phyloP scores from a whole-genome alignment of 2,329 filamentous ascomycete species.

The Talaromyces pinophilus region DNA sequence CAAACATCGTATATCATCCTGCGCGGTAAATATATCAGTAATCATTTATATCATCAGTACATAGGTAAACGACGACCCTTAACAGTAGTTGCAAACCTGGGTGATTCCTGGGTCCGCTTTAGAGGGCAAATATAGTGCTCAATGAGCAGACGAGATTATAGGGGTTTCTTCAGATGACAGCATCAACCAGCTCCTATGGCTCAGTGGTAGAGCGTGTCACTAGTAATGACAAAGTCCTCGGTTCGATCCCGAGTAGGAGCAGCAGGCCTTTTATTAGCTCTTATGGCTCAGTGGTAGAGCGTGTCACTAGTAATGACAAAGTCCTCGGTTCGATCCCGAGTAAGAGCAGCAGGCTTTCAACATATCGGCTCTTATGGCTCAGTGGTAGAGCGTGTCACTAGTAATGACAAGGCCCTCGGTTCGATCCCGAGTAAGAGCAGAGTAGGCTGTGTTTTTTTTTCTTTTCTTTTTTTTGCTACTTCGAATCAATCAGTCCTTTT shows the following conservation, averaged over 20 bases:
- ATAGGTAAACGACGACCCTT: too few species aligned
- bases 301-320: conserved; percentile 6
- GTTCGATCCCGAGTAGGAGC: neutral
- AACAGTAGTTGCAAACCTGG: too few species aligned
- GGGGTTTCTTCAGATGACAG: too few species aligned
- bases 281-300: conserved; percentile 11
- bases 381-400: conserved; percentile 12
- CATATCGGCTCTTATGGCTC: neutral
- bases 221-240: neutral
- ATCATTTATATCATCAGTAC: too few species aligned
- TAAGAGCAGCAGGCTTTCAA: neutral
- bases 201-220: neutral
- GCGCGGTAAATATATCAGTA: too few species aligned
- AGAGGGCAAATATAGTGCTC: too few species aligned
- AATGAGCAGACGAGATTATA: too few species aligned
- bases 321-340: conserved; percentile 2
- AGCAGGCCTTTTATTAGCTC: neutral
- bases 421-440: conserved; percentile 7
- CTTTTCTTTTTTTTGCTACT: neutral
- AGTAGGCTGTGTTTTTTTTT: neutral
- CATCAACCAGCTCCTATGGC: neutral
- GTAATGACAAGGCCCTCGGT: conserved; percentile 11
- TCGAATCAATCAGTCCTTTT: too few species aligned
- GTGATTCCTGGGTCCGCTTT: too few species aligned
- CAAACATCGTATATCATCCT: too few species aligned